A percentile compares a stretch with the other conserved stretches of the same genome.
Evolutionary conservation across 2,329 filamentous ascomycete species (phyloP).

Genomic region (Chalara sp.): DNA sequence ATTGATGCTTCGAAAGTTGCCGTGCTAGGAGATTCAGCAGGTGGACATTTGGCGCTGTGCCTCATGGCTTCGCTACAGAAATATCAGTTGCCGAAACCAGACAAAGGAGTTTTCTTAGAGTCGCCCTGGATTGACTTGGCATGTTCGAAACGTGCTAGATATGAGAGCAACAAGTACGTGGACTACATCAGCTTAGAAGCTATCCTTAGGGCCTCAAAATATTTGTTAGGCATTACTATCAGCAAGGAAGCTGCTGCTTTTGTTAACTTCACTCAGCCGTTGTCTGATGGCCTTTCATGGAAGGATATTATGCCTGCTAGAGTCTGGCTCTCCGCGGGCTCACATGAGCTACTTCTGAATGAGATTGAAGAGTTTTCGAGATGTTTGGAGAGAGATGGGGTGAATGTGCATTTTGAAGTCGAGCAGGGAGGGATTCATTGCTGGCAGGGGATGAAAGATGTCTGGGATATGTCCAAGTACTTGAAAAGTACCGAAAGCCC

Average conservation of each 20-base stretch:
- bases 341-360: too few species aligned
- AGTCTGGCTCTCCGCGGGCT: too few species aligned
- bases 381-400: too few species aligned
- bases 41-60: not conserved
- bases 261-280: not conserved
- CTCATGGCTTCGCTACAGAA: not conserved
- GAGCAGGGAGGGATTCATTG: too few species aligned
- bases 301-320: too few species aligned
- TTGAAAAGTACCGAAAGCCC: too few species aligned
- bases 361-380: too few species aligned
- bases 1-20: not conserved
- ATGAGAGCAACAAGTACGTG: not conserved
- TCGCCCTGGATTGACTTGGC: not conserved
- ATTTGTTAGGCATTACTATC: not conserved
- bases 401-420: too few species aligned
- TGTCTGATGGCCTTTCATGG: too few species aligned
- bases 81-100: not conserved
- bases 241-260: not conserved
- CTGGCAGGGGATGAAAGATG: too few species aligned
- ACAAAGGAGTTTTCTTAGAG: not conserved
- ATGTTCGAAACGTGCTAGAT: not conserved
- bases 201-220: not conserved
- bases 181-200: not conserved
- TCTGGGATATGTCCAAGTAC: too few species aligned
- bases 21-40: not conserved